Conservation (phyloP, 345 rosid species). For the Barbarea vulgaris region DNA sequence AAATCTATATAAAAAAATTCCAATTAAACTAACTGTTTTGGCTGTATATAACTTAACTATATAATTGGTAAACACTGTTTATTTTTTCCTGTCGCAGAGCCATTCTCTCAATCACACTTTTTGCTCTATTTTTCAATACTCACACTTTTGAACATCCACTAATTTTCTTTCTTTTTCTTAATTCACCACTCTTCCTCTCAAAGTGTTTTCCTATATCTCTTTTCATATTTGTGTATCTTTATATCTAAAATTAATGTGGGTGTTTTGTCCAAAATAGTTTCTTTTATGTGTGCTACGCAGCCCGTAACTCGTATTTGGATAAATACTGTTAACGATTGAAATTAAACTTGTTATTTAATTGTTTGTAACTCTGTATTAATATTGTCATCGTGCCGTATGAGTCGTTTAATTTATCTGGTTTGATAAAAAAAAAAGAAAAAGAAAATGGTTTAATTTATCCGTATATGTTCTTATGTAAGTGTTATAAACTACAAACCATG, state of each 20-base stretch:
- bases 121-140: background rate
- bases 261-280: background rate
- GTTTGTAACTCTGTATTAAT: background rate
- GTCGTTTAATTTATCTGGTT: background rate
- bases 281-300: background rate
- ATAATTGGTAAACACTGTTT: background rate
- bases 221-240: background rate
- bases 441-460: background rate
- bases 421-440: too few species aligned
- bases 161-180: background rate
- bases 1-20: background rate
- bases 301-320: background rate
- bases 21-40: background rate
- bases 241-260: background rate
- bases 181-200: constrained; percentile 20
- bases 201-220: background rate
- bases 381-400: background rate
- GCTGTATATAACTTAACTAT: background rate
- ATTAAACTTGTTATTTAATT: background rate
- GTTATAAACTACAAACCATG: background rate
- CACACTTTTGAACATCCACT: constrained; percentile 21
- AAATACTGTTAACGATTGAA: background rate
- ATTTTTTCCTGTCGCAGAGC: too few species aligned
- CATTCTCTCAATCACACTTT: background rate
- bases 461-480: background rate